Percentiles rank a stretch among this genome's conserved stretches.
Conservation (phyloP, 768 basidiomycete genomes). For the Multifurca ochricompacta region DNA sequence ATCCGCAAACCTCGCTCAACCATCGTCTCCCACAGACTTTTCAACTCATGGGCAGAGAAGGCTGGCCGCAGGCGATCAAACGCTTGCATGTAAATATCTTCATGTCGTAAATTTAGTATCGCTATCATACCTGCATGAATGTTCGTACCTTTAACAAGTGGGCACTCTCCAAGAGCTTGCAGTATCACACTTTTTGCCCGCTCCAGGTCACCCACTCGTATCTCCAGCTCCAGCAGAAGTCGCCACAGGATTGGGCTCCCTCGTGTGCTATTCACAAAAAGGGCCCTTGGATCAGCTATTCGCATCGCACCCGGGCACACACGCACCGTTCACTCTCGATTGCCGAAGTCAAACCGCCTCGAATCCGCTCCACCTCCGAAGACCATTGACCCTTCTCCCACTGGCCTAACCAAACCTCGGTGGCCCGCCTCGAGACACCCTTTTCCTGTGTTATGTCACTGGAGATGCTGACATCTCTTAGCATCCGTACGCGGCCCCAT, state of each 20-base stretch:
- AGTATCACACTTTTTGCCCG: constrained; percentile 67
- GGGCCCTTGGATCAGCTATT: background rate
- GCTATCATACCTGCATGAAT: background rate
- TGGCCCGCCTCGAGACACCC: constrained; percentile 47
- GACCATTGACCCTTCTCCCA: constrained; percentile 73
- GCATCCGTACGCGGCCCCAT: constrained; percentile 62
- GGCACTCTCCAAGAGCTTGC: constrained; percentile 68
- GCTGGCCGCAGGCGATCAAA: constrained; percentile 61
- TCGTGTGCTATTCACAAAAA: constrained; percentile 43
- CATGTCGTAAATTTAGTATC: constrained; percentile 11
- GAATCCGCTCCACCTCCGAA: constrained; percentile 60
- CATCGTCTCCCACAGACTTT: constrained; percentile 62
- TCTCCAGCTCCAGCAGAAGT: constrained; percentile 71
- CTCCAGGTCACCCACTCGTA: constrained; percentile 47
- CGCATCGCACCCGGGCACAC: background rate
- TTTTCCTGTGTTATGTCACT: constrained; percentile 39
- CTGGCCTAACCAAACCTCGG: constrained; percentile 73
- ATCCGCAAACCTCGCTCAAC: constrained; percentile 64
- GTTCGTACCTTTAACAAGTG: constrained; percentile 57
- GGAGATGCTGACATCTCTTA: constrained; percentile 40
- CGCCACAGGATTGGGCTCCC: constrained; percentile 64
- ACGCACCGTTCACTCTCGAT: constrained; percentile 61
- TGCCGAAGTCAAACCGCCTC: constrained; percentile 54
- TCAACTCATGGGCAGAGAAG: constrained; percentile 55
- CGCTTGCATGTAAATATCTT: constrained; percentile 72